These are phyloP conservation scores for Caloboletus inedulis DNA, from an alignment of 1,284 basidiomycete species.

Conservation along the genomic window DNA sequence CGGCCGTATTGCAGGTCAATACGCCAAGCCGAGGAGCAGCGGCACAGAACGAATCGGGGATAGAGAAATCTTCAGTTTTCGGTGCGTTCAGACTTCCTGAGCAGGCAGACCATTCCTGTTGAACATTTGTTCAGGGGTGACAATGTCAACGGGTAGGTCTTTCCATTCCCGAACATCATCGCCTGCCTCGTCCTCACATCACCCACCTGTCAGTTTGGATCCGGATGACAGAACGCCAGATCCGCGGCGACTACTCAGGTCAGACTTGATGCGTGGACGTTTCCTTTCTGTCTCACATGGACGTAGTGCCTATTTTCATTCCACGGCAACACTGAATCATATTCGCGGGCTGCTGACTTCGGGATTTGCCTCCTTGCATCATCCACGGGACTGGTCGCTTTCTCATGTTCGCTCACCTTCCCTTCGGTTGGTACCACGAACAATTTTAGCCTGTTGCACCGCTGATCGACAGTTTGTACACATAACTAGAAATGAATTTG, in stretches of 20 bases:
- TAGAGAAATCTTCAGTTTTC: constrained; percentile 73
- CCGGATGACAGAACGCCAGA: constrained; percentile 80
- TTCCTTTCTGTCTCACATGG: constrained; percentile 6
- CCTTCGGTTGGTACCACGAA: constrained; percentile 50
- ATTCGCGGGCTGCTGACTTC: constrained; percentile 85
- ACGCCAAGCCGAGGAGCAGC: constrained; percentile 93
- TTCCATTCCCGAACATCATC: constrained; percentile 25
- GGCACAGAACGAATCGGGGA: constrained; percentile 76
- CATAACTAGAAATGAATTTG: constrained; percentile 68
- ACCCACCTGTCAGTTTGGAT: constrained; percentile 44
- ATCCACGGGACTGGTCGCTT: constrained; percentile 91
- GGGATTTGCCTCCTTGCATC: constrained; percentile 88
- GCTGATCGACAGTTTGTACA: constrained; percentile 12
- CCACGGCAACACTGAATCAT: constrained; percentile 90
- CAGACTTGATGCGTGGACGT: constrained; percentile 8
- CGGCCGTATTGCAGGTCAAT: constrained; percentile 93
- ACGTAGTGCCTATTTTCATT: constrained; percentile 91
- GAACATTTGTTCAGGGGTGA: constrained; percentile 68
- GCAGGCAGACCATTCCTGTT: not conserved
- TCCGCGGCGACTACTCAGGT: constrained; percentile 83
- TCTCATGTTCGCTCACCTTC: constrained; percentile 84
- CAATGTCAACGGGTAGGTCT: constrained; percentile 83
- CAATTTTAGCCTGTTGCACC: not conserved
- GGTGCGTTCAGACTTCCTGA: constrained; percentile 42
- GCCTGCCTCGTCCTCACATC: not conserved